phyloP scores from a whole-genome alignment of 257 asterid species.

The Ajuga chamaepitys region DNA sequence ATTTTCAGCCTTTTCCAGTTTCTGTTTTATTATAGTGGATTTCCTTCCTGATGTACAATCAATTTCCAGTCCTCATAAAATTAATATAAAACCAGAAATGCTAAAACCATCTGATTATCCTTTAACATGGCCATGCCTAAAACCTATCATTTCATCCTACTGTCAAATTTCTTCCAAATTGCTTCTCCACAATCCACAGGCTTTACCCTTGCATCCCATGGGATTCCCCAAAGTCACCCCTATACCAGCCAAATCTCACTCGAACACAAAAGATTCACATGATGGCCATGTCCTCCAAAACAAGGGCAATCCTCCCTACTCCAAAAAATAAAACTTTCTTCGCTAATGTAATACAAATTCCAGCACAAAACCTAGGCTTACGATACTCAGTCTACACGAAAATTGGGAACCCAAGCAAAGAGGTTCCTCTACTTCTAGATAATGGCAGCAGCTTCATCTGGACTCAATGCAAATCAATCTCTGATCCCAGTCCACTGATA shows the following conservation, averaged over 20 bases:
- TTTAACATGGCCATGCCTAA: constrained; percentile 3
- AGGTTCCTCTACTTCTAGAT: constrained; percentile 14
- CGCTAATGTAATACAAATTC: neutral
- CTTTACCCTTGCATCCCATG: constrained; percentile 16
- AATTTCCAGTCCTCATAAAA: neutral
- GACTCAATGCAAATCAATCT: constrained; percentile 1
- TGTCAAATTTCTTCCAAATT: neutral
- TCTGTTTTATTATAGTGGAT: neutral
- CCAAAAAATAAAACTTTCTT: neutral
- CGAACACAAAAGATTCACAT: constrained; percentile 7
- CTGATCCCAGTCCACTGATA: neutral
- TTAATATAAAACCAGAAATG: neutral
- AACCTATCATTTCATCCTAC: neutral
- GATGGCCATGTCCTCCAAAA: constrained; percentile 15
- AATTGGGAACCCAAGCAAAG: constrained; percentile 4
- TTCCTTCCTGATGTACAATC: neutral
- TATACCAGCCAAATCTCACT: constrained; percentile 18
- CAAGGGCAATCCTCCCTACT: neutral
- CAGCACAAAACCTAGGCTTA: neutral
- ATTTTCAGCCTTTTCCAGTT: neutral
- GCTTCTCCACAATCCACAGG: neutral
- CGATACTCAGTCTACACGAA: constrained; percentile 2
- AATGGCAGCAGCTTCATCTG: constrained; percentile 17
- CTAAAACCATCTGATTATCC: neutral
- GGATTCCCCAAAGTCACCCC: constrained; percentile 24